Percentiles rank a stretch among this genome's conserved stretches.
Conservation (phyloP, 176 grass and related monocot genomes). For the Aegilops sharonensis region DNA sequence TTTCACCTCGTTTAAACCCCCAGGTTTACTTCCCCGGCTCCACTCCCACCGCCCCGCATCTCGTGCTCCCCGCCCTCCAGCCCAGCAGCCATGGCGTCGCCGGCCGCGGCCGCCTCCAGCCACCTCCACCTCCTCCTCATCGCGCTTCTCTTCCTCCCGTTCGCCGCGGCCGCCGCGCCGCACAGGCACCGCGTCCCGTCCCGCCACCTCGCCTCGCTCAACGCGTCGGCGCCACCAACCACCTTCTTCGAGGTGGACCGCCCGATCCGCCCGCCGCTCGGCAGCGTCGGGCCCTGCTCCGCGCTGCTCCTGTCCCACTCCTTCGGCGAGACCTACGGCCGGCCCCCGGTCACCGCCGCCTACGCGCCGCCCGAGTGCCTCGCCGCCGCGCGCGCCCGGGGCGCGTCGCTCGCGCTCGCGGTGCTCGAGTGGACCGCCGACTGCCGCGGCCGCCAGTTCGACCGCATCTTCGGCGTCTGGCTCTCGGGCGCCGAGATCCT, state of each 20-base stretch:
- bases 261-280: constrained; percentile 51
- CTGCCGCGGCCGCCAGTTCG: constrained; percentile 74
- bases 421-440: constrained; percentile 68
- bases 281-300: constrained; percentile 35
- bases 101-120: neutral
- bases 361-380: constrained; percentile 45
- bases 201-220: constrained; percentile 9
- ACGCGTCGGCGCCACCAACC: constrained; percentile 47
- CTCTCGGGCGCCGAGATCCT: constrained; percentile 72
- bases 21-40: neutral
- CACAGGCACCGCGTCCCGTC: constrained; percentile 17
- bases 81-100: constrained; percentile 23
- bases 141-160: neutral
- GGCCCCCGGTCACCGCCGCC: constrained; percentile 38
- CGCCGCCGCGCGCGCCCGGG: neutral
- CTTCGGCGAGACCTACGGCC: constrained; percentile 44
- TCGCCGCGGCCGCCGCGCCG: neutral
- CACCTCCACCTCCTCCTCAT: neutral
- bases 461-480: constrained; percentile 86
- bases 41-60: neutral
- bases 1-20: constrained; percentile 24
- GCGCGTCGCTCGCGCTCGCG: constrained; percentile 40
- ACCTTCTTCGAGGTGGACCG: constrained; percentile 79
- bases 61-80: constrained; percentile 9
- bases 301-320: constrained; percentile 40